Conservation (phyloP, 192 early-diverging fungal species). For the Chytriomyces hyalinus region DNA sequence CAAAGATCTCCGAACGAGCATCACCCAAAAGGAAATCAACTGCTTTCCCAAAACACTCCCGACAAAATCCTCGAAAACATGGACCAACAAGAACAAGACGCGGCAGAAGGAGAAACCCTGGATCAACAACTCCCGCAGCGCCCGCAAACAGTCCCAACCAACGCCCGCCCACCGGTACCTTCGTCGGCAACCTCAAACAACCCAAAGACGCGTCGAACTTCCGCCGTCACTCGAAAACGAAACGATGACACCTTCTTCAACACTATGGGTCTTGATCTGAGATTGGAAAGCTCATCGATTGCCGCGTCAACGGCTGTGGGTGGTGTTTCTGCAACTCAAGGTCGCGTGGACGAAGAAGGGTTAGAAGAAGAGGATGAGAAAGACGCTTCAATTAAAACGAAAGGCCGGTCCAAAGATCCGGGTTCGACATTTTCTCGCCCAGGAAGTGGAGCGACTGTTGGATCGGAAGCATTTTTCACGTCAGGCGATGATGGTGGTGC, state of each 20-base stretch:
- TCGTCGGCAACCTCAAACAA: not conserved
- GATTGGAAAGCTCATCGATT: no score
- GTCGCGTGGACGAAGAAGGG: not conserved
- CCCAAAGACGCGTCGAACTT: not conserved
- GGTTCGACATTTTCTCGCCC: not conserved
- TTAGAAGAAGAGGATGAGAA: not conserved
- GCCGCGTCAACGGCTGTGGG: not conserved
- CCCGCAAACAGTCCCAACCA: no score
- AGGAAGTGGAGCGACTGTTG: no score
- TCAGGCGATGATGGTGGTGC: not conserved
- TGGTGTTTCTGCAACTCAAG: not conserved
- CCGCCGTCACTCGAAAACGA: not conserved
- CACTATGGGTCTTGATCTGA: not conserved
- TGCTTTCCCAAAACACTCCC: not conserved
- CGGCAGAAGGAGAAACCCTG: no score
- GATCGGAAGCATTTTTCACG: not conserved
- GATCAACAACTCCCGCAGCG: no score
- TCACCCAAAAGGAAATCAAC: not conserved
- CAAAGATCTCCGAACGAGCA: not conserved
- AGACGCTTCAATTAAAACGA: not conserved
- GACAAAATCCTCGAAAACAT: not conserved
- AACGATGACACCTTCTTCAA: conserved; percentile 2
- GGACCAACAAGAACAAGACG: not conserved
- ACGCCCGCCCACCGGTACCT: no score
- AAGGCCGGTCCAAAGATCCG: not conserved